A percentile compares a stretch with the other conserved stretches of the same genome.
Conservation (phyloP, 163 green algal species). For the Prototheca stagnorum region DNA sequence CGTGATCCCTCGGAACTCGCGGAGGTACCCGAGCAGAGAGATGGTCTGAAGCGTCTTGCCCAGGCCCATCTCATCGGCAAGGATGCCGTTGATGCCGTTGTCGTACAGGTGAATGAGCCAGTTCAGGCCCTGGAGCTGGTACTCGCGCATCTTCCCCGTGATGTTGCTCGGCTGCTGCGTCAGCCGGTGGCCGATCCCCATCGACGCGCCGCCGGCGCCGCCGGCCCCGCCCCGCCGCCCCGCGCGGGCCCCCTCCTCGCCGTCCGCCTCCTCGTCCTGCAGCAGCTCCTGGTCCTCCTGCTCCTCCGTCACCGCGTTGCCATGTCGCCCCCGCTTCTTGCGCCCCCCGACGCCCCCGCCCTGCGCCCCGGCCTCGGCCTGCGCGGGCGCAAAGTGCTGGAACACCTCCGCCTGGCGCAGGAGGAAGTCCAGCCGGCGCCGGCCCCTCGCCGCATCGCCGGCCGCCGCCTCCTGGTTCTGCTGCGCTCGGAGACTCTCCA, state of each 20-base stretch:
- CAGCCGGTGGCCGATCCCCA: conserved; percentile 50
- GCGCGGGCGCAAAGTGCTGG: conserved; percentile 81
- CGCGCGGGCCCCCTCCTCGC: conserved; percentile 7
- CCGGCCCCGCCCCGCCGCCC: background rate
- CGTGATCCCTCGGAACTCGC: conserved; percentile 90
- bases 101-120: conserved; percentile 98
- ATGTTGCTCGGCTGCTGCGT: conserved; percentile 79
- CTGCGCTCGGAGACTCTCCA: conserved; percentile 61
- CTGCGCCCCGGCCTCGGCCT: conserved; percentile 5
- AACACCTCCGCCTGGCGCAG: conserved; percentile 97
- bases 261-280: conserved; percentile 57
- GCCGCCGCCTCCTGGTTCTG: conserved; percentile 48
- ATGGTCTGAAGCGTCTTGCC: conserved; percentile 98
- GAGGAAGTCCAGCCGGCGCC: conserved; percentile 78
- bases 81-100: conserved; percentile 98
- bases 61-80: conserved; percentile 97
- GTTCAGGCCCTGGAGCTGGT: conserved; percentile 86
- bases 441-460: conserved; percentile 41
- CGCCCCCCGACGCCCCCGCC: conserved; percentile 49
- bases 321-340: conserved; percentile 30
- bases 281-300: conserved; percentile 69
- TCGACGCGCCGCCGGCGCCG: conserved; percentile 5
- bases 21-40: conserved; percentile 87
- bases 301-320: conserved; percentile 31
- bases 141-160: conserved; percentile 83